A percentile compares a stretch with the other conserved stretches of the same genome.
These are phyloP conservation scores for Golubevia sp. DNA, from an alignment of 1,284 basidiomycete genomes.

Conservation along the genomic window DNA sequence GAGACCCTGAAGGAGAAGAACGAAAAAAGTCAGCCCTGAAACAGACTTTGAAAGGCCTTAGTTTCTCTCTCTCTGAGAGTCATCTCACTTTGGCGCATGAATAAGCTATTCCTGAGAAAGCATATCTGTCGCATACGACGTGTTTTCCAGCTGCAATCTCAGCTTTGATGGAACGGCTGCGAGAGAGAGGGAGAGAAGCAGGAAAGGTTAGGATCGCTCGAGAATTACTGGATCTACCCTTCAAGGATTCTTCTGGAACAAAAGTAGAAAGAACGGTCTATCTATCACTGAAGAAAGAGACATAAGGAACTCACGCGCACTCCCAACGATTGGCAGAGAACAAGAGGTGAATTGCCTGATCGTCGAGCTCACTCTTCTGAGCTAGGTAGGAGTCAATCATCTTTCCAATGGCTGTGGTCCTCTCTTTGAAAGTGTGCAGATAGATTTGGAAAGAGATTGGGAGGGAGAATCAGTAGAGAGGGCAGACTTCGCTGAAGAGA, in stretches of 20 bases:
- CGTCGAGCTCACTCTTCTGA: slow-evolving; percentile 81
- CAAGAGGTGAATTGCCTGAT: slow-evolving; percentile 87
- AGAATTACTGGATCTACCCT: slow-evolving; percentile 1
- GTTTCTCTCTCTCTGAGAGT: no score
- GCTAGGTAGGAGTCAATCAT: slow-evolving; percentile 91
- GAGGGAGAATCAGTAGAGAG: slow-evolving; percentile 27
- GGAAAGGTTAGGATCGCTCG: neutral
- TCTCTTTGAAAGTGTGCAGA: slow-evolving; percentile 67
- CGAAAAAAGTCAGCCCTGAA: neutral
- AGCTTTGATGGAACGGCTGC: slow-evolving; percentile 65
- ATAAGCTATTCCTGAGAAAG: slow-evolving; percentile 95
- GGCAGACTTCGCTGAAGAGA: slow-evolving; percentile 7
- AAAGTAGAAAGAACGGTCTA: slow-evolving; percentile 4
- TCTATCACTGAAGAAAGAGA: no score
- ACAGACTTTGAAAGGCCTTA: neutral
- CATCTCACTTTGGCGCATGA: slow-evolving; percentile 75
- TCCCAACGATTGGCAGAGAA: slow-evolving; percentile 99
- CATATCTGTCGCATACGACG: slow-evolving; percentile 90
- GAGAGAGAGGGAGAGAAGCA: neutral
- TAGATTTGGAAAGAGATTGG: neutral
- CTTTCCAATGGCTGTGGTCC: slow-evolving; percentile 85
- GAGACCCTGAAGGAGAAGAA: slow-evolving; percentile 63
- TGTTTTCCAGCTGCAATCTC: slow-evolving; percentile 72
- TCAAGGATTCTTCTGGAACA: slow-evolving; percentile 2
- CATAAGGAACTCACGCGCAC: slow-evolving; percentile 70